A percentile compares a stretch with the other conserved stretches of the same genome.
Conservation (phyloP, 805 yeast genomes). For the Candida silvicultrix region DNA sequence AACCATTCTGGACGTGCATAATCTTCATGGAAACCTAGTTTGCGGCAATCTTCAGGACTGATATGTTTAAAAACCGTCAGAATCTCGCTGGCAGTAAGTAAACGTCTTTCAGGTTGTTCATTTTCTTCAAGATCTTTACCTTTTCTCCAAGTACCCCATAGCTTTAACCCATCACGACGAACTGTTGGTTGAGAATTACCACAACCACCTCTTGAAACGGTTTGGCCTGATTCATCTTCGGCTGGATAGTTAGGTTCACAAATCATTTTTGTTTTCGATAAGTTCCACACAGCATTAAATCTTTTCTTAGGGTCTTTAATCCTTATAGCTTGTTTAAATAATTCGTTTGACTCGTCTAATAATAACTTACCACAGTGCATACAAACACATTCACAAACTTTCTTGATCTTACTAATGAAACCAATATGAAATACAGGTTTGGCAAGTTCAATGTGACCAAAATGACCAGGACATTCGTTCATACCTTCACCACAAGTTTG, state of each 20-base stretch:
- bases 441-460: slow-evolving; percentile 97
- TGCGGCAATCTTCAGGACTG: slow-evolving; percentile 71
- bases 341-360: slow-evolving; percentile 63
- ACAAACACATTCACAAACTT: slow-evolving; percentile 93
- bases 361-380: slow-evolving; percentile 97
- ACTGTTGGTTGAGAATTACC: slow-evolving; percentile 95
- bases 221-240: slow-evolving; percentile 50
- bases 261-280: slow-evolving; percentile 86
- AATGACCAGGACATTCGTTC: slow-evolving; percentile 99
- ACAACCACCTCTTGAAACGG: slow-evolving; percentile 87
- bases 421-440: slow-evolving; percentile 99
- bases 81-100: slow-evolving; percentile 83
- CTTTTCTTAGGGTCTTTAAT: slow-evolving; percentile 93
- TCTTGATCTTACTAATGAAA: slow-evolving; percentile 87
- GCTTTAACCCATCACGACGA: slow-evolving; percentile 91
- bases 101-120: slow-evolving; percentile 86
- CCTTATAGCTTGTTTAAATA: slow-evolving; percentile 81
- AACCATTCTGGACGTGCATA: slow-evolving; percentile 99
- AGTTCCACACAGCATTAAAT: slow-evolving; percentile 93
- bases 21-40: slow-evolving; percentile 88
- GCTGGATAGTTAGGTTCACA: slow-evolving; percentile 84
- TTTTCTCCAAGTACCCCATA: slow-evolving; percentile 98
- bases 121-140: slow-evolving; percentile 73
- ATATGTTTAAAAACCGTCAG: slow-evolving; percentile 90
- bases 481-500: slow-evolving; percentile 99